phyloP scores from a whole-genome alignment of 108 stramenopile genomes.

The Pseudonitzschia pungens region DNA sequence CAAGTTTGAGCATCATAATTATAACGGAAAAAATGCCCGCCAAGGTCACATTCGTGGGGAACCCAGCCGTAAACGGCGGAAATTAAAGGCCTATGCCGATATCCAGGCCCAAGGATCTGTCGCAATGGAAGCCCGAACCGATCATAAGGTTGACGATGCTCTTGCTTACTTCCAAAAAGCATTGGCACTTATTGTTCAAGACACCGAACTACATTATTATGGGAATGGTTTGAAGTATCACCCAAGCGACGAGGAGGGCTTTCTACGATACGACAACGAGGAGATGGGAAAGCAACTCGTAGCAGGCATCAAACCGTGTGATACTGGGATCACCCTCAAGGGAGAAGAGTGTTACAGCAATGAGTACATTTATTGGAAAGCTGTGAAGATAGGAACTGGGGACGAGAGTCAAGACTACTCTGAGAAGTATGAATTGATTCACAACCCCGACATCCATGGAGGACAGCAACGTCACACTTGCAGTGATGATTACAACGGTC shows the following conservation, averaged over 20 bases:
- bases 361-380: conserved; percentile 8
- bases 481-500: background rate
- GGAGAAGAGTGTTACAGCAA: background rate
- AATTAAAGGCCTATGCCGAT: background rate
- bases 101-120: background rate
- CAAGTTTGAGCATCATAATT: background rate
- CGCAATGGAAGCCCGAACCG: background rate
- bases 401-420: too few species aligned
- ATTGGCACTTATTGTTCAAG: background rate
- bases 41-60: background rate
- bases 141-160: background rate
- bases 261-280: conserved; percentile 2
- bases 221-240: conserved; percentile 5
- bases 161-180: conserved; percentile 5
- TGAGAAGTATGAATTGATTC: too few species aligned
- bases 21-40: background rate
- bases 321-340: background rate
- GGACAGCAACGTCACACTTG: too few species aligned
- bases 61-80: conserved; percentile 1
- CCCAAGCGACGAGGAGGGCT: conserved; percentile 4
- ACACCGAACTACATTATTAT: background rate
- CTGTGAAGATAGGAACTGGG: background rate
- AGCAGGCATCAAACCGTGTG: background rate
- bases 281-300: background rate
- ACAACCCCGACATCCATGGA: background rate